Conservation (phyloP, 2,329 filamentous ascomycete species). For the Amphichorda felina region DNA sequence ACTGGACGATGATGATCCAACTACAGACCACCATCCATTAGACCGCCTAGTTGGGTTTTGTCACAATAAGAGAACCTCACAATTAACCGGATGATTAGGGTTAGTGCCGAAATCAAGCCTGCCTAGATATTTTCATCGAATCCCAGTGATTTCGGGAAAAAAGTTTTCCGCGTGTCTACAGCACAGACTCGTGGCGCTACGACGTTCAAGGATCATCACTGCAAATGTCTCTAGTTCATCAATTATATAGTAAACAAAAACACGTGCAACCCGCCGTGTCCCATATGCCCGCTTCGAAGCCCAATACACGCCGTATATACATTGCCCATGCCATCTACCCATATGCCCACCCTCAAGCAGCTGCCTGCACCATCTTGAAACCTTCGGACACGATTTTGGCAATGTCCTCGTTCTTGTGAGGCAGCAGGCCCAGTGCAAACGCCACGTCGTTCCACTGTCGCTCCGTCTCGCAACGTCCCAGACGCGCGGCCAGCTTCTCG, state of each 20-base stretch:
- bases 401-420: conserved; percentile 90
- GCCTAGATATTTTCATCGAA: too few relatives aligned
- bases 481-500: conserved; percentile 79
- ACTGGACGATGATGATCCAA: too few relatives aligned
- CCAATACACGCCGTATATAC: neutral
- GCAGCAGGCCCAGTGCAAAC: conserved; percentile 77
- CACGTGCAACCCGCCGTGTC: neutral
- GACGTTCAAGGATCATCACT: too few relatives aligned
- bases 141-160: too few relatives aligned
- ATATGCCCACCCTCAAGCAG: conserved; percentile 28
- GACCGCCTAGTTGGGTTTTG: too few relatives aligned
- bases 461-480: conserved; percentile 80
- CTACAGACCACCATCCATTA: too few relatives aligned
- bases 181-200: too few relatives aligned
- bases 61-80: too few relatives aligned
- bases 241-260: neutral
- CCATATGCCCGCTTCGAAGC: neutral
- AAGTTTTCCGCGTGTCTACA: too few relatives aligned
- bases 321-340: neutral
- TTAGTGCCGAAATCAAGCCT: too few relatives aligned
- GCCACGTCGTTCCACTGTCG: conserved; percentile 97
- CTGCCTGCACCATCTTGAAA: conserved; percentile 57
- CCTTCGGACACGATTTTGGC: conserved; percentile 63
- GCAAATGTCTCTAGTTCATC: neutral
- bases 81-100: too few relatives aligned